Conservation (phyloP, 805 yeast genomes). For the Barnettozyma vustinii region DNA sequence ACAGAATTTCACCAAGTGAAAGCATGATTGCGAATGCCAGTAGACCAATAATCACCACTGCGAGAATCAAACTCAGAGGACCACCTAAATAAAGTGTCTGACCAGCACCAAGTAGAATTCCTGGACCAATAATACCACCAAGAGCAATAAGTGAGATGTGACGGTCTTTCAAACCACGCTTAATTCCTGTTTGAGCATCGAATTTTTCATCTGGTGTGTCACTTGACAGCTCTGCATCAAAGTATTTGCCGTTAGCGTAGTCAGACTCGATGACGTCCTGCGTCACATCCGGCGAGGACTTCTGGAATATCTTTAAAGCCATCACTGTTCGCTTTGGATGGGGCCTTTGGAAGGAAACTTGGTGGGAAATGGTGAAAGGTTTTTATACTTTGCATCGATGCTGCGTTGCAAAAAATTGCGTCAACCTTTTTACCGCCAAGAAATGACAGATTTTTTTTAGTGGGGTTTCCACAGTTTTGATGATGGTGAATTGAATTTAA, state of each 20-base stretch:
- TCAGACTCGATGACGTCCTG: background rate
- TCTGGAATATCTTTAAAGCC: background rate
- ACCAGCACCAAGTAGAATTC: slow-evolving; percentile 51
- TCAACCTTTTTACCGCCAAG: background rate
- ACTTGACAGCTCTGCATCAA: slow-evolving; percentile 10
- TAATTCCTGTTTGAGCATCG: slow-evolving; percentile 29
- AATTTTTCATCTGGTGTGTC: slow-evolving; percentile 10
- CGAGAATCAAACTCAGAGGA: slow-evolving; percentile 43
- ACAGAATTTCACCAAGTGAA: slow-evolving; percentile 52
- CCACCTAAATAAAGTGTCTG: slow-evolving; percentile 45
- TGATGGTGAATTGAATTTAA: too few relatives aligned
- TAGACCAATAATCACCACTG: slow-evolving; percentile 47
- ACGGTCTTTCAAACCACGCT: slow-evolving; percentile 44
- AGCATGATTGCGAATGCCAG: slow-evolving; percentile 51
- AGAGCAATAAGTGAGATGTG: slow-evolving; percentile 47
- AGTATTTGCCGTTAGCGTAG: slow-evolving; percentile 1
- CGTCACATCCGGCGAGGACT: background rate
- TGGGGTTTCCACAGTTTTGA: background rate
- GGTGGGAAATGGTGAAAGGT: background rate
- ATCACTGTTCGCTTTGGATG: background rate
- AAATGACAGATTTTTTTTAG: background rate
- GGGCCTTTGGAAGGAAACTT: background rate
- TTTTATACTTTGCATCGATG: background rate
- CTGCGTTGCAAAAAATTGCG: slow-evolving; percentile 2
- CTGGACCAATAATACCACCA: slow-evolving; percentile 61